Conservation (phyloP, 345 rosid species). For the Salix udensis region DNA sequence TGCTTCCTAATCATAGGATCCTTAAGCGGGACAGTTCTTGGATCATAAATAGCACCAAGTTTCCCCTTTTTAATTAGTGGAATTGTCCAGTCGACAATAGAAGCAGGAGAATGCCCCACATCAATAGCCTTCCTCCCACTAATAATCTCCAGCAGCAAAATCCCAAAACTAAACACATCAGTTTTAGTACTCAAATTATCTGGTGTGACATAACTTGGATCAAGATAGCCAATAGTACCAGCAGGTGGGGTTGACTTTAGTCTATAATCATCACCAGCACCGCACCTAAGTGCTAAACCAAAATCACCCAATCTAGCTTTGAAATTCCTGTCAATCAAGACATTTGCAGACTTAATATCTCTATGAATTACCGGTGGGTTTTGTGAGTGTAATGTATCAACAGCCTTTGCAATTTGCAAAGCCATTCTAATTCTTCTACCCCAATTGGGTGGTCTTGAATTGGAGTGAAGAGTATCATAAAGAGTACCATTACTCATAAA, state of each 20-base stretch:
- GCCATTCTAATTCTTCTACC: constrained; percentile 75
- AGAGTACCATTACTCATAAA: constrained; percentile 90
- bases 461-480: constrained; percentile 81
- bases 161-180: constrained; percentile 97
- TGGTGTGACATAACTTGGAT: constrained; percentile 95
- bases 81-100: constrained; percentile 92
- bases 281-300: constrained; percentile 85
- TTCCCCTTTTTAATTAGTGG: constrained; percentile 89
- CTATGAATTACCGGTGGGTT: constrained; percentile 81
- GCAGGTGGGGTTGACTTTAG: constrained; percentile 95
- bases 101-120: constrained; percentile 82
- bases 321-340: constrained; percentile 77
- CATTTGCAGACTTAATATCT: constrained; percentile 97
- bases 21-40: constrained; percentile 54
- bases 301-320: constrained; percentile 95
- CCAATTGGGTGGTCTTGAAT: constrained; percentile 62
- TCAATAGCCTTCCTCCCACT: constrained; percentile 97
- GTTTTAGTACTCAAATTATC: constrained; percentile 89
- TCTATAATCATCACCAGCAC: constrained; percentile 57
- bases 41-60: constrained; percentile 71
- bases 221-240: constrained; percentile 94
- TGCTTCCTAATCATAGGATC: constrained; percentile 76
- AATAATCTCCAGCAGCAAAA: constrained; percentile 84
- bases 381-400: constrained; percentile 69
- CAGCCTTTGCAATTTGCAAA: constrained; percentile 77